phyloP scores from a whole-genome alignment of 176 grass and related monocot species.

The Aegilops tauschii region DNA sequence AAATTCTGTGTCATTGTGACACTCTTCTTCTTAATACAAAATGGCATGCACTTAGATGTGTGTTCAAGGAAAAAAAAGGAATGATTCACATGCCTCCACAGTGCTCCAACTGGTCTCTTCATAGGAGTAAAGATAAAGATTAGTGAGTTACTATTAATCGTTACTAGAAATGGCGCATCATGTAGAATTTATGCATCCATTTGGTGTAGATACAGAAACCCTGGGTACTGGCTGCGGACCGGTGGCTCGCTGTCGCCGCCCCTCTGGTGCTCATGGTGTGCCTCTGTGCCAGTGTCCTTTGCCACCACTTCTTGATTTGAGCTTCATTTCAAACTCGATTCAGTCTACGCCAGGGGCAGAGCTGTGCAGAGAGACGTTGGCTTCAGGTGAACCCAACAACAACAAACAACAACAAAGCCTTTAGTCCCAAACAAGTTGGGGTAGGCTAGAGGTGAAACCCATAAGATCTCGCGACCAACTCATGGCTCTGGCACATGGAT shows the following conservation, averaged over 20 bases:
- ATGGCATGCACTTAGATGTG: not conserved
- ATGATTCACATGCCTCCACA: not conserved
- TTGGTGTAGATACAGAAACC: not conserved
- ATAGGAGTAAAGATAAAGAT: not conserved
- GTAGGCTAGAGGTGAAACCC: no score
- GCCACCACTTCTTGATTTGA: not conserved
- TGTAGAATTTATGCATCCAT: not conserved
- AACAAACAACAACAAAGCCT: no score
- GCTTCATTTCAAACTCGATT: not conserved
- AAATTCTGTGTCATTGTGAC: not conserved
- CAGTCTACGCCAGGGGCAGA: not conserved
- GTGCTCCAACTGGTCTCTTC: not conserved
- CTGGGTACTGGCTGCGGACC: not conserved
- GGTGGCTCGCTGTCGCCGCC: not conserved
- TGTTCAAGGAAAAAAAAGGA: not conserved
- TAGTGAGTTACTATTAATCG: not conserved
- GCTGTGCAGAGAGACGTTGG: not conserved
- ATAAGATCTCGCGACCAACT: no score
- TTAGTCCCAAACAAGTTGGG: no score
- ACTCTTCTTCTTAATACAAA: not conserved
- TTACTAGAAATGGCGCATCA: not conserved
- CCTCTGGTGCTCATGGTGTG: not conserved
- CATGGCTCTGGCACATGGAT: no score
- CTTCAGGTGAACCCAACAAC: not conserved
- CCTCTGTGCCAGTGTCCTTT: not conserved